Evolutionary conservation across 73 alveolate species (phyloP).

Genomic region (Effrenium voratum): DNA sequence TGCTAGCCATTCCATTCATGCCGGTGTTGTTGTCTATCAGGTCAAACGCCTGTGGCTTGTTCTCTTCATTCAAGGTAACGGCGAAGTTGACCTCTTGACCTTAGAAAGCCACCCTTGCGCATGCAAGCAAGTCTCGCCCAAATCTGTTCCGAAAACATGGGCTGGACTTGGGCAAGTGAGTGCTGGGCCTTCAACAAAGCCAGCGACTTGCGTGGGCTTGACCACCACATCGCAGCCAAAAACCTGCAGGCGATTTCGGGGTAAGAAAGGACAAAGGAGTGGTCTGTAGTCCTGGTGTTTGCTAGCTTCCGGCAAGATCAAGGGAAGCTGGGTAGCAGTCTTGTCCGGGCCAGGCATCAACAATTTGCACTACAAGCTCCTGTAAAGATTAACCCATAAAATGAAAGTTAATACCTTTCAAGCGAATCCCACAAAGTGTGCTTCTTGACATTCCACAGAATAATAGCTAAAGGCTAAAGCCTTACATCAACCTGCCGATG

Average conservation of each 20-base stretch:
- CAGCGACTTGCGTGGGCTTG: constrained; percentile 59
- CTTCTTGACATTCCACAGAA: no score
- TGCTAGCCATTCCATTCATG: constrained; percentile 35
- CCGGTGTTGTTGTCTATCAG: constrained; percentile 72
- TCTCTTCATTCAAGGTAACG: constrained; percentile 88
- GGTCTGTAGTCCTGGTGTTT: no score
- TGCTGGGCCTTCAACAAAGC: constrained; percentile 65
- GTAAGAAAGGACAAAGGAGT: no score
- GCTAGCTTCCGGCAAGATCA: no score
- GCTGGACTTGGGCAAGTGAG: not conserved
- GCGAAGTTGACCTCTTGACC: constrained; percentile 92
- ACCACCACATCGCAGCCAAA: constrained; percentile 78
- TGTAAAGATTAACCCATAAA: no score
- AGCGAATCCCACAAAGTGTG: no score
- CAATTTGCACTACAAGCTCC: no score
- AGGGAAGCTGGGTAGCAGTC: no score
- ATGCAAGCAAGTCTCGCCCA: not conserved
- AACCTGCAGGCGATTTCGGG: constrained; percentile 8
- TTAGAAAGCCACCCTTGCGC: not conserved
- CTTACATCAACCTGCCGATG: no score
- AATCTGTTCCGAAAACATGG: not conserved
- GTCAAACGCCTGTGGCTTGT: constrained; percentile 94
- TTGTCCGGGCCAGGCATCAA: no score
- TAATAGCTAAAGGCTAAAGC: no score
- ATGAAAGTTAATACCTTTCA: no score